Evolutionary conservation across 352 stramenopile genomes (phyloP), one percentile per base, ranked within the genome.

Genomic region (Globisporangium lucens): DNA sequence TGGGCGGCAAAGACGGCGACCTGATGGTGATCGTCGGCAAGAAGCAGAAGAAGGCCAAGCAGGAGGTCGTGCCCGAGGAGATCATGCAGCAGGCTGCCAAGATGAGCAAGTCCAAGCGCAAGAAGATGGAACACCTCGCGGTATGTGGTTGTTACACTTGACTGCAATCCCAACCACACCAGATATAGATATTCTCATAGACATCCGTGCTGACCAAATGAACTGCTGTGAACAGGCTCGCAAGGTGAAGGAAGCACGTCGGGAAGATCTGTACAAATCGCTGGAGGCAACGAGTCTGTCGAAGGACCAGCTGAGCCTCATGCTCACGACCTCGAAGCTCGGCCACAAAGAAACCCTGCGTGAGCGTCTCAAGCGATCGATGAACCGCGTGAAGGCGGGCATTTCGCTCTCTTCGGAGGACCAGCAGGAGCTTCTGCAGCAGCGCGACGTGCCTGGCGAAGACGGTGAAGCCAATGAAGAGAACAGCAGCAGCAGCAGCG

Each of bases 311-410:
- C 72, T 93, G 61, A 79, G 83, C 49, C 75, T 94, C 53, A 81
- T 94, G 73, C 80, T 90, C 77, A 87, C 85, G 65, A 92, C 83
- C 29, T 89, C 87, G 15, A 76, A 83, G 55, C 76, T 95, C 43
- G 87, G 87, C 3, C 85, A 95, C 76, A 92, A 91, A 58, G 83
- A 94, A 75, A 95, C 85, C 56, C 71, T 94, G 63, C 77, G 82
- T 13, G 85, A 94, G 52, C 84, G 86, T 0, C 73, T 94, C 27
- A 91, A 92, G 73, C 84, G 85, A 41, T 89, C 85, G 9, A 74
- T 95, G 63, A 93, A 91, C 67, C 69, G 79, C 9, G 76, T 93
- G 52, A 93, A 94, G 63, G 85, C 85, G 22, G 87, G 87, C 3
- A 71, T 95, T 43, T 65, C 77, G 24, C 76, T 95, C 20, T 79